These are phyloP conservation scores for Hysterium pulicare DNA, from an alignment of 2,329 filamentous ascomycete species.

Conservation along the genomic window DNA sequence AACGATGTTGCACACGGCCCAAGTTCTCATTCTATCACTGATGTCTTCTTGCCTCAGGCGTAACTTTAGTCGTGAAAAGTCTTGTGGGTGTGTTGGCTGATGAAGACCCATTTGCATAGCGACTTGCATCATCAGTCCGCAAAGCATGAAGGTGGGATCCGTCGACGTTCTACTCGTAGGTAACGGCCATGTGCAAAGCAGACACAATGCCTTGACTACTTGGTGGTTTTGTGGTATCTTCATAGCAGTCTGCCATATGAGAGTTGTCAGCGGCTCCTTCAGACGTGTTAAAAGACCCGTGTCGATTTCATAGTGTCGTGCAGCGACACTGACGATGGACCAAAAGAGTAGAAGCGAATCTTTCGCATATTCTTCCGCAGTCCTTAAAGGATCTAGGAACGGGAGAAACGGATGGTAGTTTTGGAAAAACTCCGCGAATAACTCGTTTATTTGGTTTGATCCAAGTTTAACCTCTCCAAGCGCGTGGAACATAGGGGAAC, in stretches of 20 bases:
- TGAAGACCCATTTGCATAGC: conserved; percentile 81
- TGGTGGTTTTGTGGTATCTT: conserved; percentile 71
- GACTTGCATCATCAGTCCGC: conserved; percentile 82
- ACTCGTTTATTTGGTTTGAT: conserved; percentile 45
- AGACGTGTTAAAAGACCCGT: conserved; percentile 64
- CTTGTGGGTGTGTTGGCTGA: conserved; percentile 75
- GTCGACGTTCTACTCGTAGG: conserved; percentile 77
- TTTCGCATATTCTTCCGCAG: conserved; percentile 70
- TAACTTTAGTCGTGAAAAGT: conserved; percentile 73
- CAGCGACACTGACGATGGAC: conserved; percentile 73
- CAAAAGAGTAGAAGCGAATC: conserved; percentile 83
- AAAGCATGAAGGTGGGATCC: conserved; percentile 77
- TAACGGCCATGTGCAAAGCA: conserved; percentile 78
- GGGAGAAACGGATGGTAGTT: conserved; percentile 76
- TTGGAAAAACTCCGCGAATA: conserved; percentile 73
- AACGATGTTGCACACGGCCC: conserved; percentile 83
- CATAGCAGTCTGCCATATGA: conserved; percentile 74
- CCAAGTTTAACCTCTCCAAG: conserved; percentile 48
- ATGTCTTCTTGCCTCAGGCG: conserved; percentile 77
- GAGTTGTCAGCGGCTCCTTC: conserved; percentile 61
- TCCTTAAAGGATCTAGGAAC: conserved; percentile 64
- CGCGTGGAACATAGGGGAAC: conserved; percentile 57
- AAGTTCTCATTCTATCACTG: conserved; percentile 73
- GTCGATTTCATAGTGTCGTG: conserved; percentile 65
- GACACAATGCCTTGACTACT: conserved; percentile 75